Base-by-base conservation (phyloP, 2,329 filamentous ascomycete species). In the Cercospora zeae-maydis region DNA sequence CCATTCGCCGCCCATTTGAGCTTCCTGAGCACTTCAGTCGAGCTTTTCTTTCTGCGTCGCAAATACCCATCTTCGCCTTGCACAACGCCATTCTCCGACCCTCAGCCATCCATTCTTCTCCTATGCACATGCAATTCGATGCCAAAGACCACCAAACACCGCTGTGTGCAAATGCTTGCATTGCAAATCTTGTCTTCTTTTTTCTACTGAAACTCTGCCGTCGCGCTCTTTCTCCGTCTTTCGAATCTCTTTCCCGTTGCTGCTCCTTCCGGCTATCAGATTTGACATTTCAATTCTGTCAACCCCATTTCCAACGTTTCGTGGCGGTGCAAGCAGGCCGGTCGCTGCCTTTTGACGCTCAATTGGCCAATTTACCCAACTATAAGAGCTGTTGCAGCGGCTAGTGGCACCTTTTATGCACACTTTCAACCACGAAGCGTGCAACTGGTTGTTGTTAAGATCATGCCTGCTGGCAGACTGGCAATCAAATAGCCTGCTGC, bases 11-110 rank as follows among this genome's bases (percentile, higher is more conserved):
- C 10, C 19, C 19, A 47, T 14, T n/a, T 33, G 14, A 34, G 49
- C 49, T 53, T 34, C 49, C 49, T 53, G 49, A 34, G 49, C 49
- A 53, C 49, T 53, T 53, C 49, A 53, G 49, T 53, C 16, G 49
- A 53, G 49, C 49, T 34, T 16, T n/a, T 13, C 8, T 7, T 10
- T 5, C 4, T 13, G 27, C 49, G 8, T n/a, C 4, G 9, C 21
- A 33, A 13, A 52, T 6, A n/a, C 10, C 27, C 27, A 30, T 5
- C 11, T 16, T 16, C 24, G 4, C 24, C 31, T 33, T 52, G 49
- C 30, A n/a, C n/a, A 27, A 49, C 42, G 42, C 42, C 42, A n/a
- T 27, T 27, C 42, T 4, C 42, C 42, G 7, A n/a, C 42, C 42
- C 21, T 14, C 8, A 21, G 21, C 21, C n/a, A 5, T 49, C 42